These are phyloP conservation scores for Pyrus pyrifolia DNA, from an alignment of 306 rosid species.

Conservation along the genomic window DNA sequence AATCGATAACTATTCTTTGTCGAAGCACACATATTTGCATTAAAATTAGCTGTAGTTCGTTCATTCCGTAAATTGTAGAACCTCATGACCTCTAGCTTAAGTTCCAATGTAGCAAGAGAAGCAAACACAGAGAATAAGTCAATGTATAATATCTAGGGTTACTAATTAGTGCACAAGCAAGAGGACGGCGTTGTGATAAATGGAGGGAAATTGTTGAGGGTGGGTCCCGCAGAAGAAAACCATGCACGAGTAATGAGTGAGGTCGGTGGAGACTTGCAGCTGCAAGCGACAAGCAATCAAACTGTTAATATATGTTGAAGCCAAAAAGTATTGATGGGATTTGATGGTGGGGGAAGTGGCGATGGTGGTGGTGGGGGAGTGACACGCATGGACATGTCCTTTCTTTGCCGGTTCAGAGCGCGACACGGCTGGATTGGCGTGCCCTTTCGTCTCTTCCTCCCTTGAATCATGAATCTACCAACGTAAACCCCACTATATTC, in stretches of 20 bases:
- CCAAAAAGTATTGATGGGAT: neutral
- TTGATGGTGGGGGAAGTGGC: neutral
- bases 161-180: neutral
- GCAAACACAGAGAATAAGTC: no score
- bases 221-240: neutral
- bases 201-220: neutral
- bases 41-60: neutral
- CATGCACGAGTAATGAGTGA: neutral
- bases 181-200: neutral
- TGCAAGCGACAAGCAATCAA: neutral
- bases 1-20: no score
- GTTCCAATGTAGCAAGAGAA: neutral
- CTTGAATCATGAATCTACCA: neutral
- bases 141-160: neutral
- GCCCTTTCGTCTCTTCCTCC: neutral
- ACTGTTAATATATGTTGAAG: neutral
- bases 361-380: neutral
- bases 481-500: neutral
- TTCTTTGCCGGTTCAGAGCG: slow-evolving; percentile 8
- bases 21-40: neutral
- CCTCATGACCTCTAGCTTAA: neutral
- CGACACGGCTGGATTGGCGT: slow-evolving; percentile 23
- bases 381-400: slow-evolving; percentile 3
- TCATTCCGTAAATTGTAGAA: neutral
- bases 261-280: neutral